Conservation (phyloP, 1,139 yeast genomes). For the Ashbya aceris region DNA sequence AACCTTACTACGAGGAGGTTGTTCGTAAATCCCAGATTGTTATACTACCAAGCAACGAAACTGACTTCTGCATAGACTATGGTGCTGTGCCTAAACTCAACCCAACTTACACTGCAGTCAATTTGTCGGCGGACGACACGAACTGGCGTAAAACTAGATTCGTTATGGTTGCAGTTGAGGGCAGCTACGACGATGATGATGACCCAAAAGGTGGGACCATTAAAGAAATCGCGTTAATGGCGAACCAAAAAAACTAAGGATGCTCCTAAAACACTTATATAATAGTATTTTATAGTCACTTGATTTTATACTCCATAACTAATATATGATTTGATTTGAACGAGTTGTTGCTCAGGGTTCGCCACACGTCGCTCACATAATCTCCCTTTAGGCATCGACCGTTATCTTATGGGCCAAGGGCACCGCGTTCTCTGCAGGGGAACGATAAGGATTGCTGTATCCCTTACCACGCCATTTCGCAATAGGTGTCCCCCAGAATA, state of each 20-base stretch:
- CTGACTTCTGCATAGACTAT: slow-evolving; percentile 34
- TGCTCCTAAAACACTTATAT: no score
- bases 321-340: no score
- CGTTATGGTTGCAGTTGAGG: slow-evolving; percentile 43
- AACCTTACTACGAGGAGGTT: slow-evolving; percentile 36
- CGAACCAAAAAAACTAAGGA: background rate
- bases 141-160: slow-evolving; percentile 32
- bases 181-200: slow-evolving; percentile 35
- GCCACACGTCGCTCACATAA: no score
- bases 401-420: no score
- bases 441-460: no score
- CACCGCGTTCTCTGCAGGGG: no score
- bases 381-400: no score
- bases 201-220: slow-evolving; percentile 49
- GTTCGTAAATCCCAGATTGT: slow-evolving; percentile 29
- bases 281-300: no score
- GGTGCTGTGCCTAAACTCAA: slow-evolving; percentile 9
- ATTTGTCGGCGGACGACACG: slow-evolving; percentile 7
- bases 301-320: no score
- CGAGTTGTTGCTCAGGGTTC: no score
- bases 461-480: no score
- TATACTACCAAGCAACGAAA: slow-evolving; percentile 41
- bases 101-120: slow-evolving; percentile 6
- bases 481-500: no score
- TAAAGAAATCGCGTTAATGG: slow-evolving; percentile 40